Conservation (phyloP, 2,329 filamentous ascomycete genomes). For the Aureobasidium sp. region DNA sequence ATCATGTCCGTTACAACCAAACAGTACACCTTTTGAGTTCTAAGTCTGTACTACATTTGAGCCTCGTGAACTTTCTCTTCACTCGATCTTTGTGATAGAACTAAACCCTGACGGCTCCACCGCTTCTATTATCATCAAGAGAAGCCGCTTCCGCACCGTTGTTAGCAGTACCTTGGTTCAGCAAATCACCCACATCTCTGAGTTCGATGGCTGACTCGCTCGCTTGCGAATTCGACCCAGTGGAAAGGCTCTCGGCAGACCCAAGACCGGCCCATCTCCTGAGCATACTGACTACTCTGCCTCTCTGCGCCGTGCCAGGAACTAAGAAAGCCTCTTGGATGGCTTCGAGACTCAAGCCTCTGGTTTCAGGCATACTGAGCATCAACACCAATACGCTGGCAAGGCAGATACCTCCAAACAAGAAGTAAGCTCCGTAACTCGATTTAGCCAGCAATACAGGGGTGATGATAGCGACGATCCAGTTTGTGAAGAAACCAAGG, state of each 20-base stretch:
- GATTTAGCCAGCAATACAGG: slow-evolving; percentile 40
- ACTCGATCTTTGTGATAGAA: no score
- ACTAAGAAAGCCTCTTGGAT: slow-evolving; percentile 12
- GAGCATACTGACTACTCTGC: not conserved
- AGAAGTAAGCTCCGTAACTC: slow-evolving; percentile 26
- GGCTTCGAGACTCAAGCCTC: slow-evolving; percentile 10
- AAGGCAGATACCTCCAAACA: slow-evolving; percentile 22
- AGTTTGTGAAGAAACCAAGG: slow-evolving; percentile 39
- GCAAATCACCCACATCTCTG: not conserved
- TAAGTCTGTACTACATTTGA: no score
- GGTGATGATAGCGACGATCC: slow-evolving; percentile 34
- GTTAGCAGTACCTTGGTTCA: not conserved
- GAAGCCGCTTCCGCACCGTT: not conserved
- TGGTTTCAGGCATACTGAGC: slow-evolving; percentile 13
- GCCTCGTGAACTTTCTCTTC: no score
- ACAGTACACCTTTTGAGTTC: no score
- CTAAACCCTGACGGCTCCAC: not conserved
- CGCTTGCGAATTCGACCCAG: not conserved
- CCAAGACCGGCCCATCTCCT: not conserved
- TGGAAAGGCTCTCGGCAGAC: not conserved
- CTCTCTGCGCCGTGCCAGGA: not conserved
- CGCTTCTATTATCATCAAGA: not conserved
- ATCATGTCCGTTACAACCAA: no score
- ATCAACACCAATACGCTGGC: slow-evolving; percentile 10
- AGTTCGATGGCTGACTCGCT: not conserved